A percentile compares a stretch with the other conserved stretches of the same genome.
phyloP scores from a whole-genome alignment of 2,329 filamentous ascomycete species.

The Paraconiothyrium brasiliense region DNA sequence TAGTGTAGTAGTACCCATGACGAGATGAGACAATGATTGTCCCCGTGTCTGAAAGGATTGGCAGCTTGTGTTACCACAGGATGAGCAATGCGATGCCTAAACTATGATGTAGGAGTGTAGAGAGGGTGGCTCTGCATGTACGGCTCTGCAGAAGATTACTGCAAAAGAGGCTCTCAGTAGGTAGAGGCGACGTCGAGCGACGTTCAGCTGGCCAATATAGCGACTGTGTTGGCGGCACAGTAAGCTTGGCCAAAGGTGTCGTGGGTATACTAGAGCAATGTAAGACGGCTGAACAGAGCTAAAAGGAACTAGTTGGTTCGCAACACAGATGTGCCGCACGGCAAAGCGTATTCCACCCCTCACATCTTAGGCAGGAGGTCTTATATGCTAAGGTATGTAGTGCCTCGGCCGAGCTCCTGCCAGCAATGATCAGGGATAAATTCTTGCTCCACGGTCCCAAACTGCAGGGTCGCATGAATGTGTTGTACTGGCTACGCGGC shows the following conservation, averaged over 20 bases:
- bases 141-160: too few relatives aligned
- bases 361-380: background rate
- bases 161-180: too few relatives aligned
- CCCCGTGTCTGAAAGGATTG: background rate
- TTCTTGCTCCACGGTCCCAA: background rate
- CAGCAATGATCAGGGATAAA: background rate
- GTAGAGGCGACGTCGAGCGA: too few relatives aligned
- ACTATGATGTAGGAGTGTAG: background rate
- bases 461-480: background rate
- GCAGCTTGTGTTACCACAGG: background rate
- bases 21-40: background rate
- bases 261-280: too few relatives aligned
- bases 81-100: background rate
- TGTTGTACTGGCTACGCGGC: background rate
- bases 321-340: too few relatives aligned
- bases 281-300: background rate
- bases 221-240: too few relatives aligned
- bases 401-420: background rate
- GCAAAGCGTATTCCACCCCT: too few relatives aligned
- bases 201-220: background rate
- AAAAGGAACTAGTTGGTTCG: background rate
- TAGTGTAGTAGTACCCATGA: background rate
- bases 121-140: too few relatives aligned
- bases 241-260: too few relatives aligned
- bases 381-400: background rate